Evolutionary conservation across 345 rosid genomes (phyloP).

Genomic region (Eucalyptus sp.): DNA sequence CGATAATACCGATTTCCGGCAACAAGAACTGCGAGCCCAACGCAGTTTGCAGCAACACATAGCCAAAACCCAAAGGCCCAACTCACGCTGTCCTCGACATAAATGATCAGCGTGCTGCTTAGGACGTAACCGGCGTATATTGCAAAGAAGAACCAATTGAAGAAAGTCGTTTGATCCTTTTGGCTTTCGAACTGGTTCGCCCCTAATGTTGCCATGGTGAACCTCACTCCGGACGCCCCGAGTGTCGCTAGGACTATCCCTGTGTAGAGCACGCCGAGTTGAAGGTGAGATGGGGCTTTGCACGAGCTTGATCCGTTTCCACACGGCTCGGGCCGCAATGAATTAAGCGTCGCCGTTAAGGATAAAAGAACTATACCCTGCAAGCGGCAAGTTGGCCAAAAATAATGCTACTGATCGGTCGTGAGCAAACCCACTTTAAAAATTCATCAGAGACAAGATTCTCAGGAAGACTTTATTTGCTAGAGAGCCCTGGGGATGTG

Average conservation of each 20-base stretch:
- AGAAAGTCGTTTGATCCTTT: not conserved
- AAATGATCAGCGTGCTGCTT: constrained; percentile 1
- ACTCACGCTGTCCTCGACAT: constrained; percentile 4
- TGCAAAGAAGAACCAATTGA: constrained; percentile 10
- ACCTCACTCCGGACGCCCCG: constrained; percentile 1
- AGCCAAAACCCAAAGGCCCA: constrained; percentile 9
- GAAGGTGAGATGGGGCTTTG: not conserved
- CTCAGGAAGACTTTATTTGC: not conserved
- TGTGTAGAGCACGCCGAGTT: not conserved
- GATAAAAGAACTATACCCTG: constrained; percentile 4
- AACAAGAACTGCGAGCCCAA: not conserved
- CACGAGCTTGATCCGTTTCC: not conserved
- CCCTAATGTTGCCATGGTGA: constrained; percentile 1
- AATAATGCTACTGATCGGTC: not conserved
- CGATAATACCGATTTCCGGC: not conserved
- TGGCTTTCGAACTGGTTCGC: constrained; percentile 1
- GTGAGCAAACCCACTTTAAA: not conserved
- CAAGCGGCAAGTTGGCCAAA: not conserved
- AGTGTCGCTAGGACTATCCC: constrained; percentile 1
- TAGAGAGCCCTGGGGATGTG: not conserved
- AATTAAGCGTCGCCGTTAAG: not conserved
- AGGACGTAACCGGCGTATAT: not conserved
- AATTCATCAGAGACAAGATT: not conserved
- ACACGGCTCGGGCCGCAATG: constrained; percentile 4
- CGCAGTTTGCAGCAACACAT: not conserved